A percentile compares a stretch with the other conserved stretches of the same genome.
Evolutionary conservation across 371 early-diverging fungal genomes (phyloP).

Genomic region (Circinella minor): DNA sequence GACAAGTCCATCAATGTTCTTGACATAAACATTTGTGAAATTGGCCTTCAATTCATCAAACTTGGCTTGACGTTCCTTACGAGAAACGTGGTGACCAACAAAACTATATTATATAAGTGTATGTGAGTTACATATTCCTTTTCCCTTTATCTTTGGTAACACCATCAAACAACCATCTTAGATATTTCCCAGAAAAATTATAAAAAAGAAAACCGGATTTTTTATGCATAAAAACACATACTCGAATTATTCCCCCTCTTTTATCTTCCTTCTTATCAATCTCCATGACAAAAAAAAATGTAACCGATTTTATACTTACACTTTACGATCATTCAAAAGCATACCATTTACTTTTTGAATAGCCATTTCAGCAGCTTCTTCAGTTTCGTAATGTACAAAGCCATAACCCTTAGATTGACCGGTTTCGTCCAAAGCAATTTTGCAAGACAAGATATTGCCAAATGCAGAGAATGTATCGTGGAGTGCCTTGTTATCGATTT

Average conservation of each 20-base stretch:
- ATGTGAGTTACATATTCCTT: background rate
- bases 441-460: conserved; percentile 93
- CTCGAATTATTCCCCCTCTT: too few species aligned
- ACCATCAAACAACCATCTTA: too few species aligned
- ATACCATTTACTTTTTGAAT: conserved; percentile 93
- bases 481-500: conserved; percentile 95
- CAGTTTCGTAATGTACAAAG: conserved; percentile 94
- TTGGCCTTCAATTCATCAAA: conserved; percentile 76
- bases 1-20: conserved; percentile 82
- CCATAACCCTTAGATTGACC: conserved; percentile 91
- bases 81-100: conserved; percentile 83
- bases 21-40: conserved; percentile 94
- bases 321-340: conserved; percentile 90
- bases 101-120: conserved; percentile 39
- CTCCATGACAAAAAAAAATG: background rate
- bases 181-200: too few species aligned
- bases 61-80: conserved; percentile 82
- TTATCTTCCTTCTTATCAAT: too few species aligned
- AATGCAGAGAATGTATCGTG: conserved; percentile 96
- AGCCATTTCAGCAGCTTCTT: conserved; percentile 85
- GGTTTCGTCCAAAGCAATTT: conserved; percentile 83
- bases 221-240: too few species aligned
- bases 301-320: conserved; percentile 35
- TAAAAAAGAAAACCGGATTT: too few species aligned
- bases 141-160: background rate